A percentile compares a stretch with the other conserved stretches of the same genome.
Evolutionary conservation across 2,329 filamentous ascomycete genomes (phyloP).

Genomic region (Aspergillus felis): DNA sequence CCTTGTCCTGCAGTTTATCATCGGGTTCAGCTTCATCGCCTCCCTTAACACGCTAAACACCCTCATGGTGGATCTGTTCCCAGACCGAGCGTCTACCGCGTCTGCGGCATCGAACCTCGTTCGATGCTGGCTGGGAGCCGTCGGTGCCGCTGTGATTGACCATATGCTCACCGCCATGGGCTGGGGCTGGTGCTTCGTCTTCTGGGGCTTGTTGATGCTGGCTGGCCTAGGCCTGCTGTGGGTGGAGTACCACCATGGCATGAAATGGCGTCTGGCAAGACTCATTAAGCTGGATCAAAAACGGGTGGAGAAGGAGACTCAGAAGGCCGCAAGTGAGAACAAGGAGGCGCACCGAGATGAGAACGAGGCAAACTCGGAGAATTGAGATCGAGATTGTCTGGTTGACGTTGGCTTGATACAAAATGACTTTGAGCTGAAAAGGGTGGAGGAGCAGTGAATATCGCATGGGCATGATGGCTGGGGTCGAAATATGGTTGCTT

Average conservation of each 20-base stretch:
- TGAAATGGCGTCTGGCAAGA: conserved; percentile 14
- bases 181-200: conserved; percentile 26
- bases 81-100: conserved; percentile 22
- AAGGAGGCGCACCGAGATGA: conserved; percentile 2
- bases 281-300: conserved; percentile 4
- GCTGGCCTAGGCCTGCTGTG: conserved; percentile 14
- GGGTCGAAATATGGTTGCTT: neutral
- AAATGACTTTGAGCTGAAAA: neutral
- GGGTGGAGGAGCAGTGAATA: neutral
- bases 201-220: conserved; percentile 18
- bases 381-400: neutral
- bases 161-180: conserved; percentile 24
- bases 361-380: neutral
- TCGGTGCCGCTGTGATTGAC: conserved; percentile 22
- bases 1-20: conserved; percentile 30
- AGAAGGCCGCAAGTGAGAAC: conserved; percentile 6
- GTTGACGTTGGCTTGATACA: neutral
- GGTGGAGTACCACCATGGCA: conserved; percentile 14
- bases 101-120: conserved; percentile 27
- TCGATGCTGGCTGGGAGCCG: conserved; percentile 27
- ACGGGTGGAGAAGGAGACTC: conserved; percentile 8
- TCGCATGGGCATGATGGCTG: too few relatives aligned
- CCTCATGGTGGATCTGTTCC: conserved; percentile 29
- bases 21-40: conserved; percentile 23
- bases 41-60: conserved; percentile 22